These are phyloP conservation scores for Clonostachys byssicola DNA, from an alignment of 2,329 filamentous ascomycete species.

Conservation along the genomic window DNA sequence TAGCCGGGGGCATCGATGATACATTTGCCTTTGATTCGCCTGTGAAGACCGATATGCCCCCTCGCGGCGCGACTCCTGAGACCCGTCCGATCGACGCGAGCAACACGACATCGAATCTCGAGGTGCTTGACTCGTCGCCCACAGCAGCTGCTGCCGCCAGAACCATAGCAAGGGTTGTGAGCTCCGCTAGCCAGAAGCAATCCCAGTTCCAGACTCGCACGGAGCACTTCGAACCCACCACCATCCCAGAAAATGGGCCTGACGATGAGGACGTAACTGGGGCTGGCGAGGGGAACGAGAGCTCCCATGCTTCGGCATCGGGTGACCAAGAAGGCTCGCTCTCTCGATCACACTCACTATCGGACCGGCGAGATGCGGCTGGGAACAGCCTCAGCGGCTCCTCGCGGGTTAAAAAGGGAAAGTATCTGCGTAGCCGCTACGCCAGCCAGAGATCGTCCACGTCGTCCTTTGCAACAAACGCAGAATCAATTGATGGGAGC, in stretches of 20 bases:
- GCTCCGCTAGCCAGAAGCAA: constrained; percentile 26
- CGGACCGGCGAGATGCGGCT: constrained; percentile 34
- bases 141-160: constrained; percentile 50
- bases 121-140: constrained; percentile 52
- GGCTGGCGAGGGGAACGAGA: constrained; percentile 13
- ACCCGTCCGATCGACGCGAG: constrained; percentile 19
- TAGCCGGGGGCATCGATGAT: constrained; percentile 39
- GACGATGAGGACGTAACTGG: constrained; percentile 15
- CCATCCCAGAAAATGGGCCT: constrained; percentile 8
- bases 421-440: constrained; percentile 53
- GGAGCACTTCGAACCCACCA: background rate
- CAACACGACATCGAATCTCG: constrained; percentile 44
- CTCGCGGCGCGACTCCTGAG: constrained; percentile 5
- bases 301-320: constrained; percentile 16
- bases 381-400: constrained; percentile 37
- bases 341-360: constrained; percentile 21
- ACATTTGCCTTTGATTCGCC: constrained; percentile 54
- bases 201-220: constrained; percentile 9
- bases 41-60: constrained; percentile 20
- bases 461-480: constrained; percentile 52
- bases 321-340: constrained; percentile 18
- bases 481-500: constrained; percentile 57
- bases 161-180: constrained; percentile 46
- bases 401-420: constrained; percentile 45
- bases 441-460: constrained; percentile 56